Percentiles rank a stretch among this genome's conserved stretches.
These are phyloP conservation scores for Aspergillus pseudoglaucus DNA, from an alignment of 2,329 filamentous ascomycete species.

Conservation along the genomic window DNA sequence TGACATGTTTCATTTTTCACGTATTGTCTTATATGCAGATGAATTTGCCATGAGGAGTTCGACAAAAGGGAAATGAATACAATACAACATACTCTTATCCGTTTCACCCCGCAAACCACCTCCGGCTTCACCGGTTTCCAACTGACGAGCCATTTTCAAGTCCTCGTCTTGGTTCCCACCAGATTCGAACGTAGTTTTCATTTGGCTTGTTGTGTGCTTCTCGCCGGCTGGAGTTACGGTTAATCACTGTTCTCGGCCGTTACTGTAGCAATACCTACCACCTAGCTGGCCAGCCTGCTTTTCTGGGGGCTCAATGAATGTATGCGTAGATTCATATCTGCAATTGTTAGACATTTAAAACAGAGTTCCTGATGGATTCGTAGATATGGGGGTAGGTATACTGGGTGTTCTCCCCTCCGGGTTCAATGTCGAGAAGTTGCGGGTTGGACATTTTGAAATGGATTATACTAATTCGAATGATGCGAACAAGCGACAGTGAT, in stretches of 20 bases:
- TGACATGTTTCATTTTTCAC: conserved; percentile 11
- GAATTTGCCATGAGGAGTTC: conserved; percentile 23
- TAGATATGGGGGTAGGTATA: conserved; percentile 24
- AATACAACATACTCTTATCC: conserved; percentile 33
- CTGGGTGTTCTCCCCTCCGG: conserved; percentile 56
- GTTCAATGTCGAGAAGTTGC: conserved; percentile 53
- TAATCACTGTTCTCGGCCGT: neutral
- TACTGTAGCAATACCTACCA: conserved; percentile 31
- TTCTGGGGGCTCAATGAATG: conserved; percentile 42
- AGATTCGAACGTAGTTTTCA: conserved; percentile 17
- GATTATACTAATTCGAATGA: neutral
- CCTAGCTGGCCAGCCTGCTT: conserved; percentile 55
- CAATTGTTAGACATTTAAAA: neutral
- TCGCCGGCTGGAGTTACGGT: conserved; percentile 12
- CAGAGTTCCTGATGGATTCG: neutral
- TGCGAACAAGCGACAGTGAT: no score
- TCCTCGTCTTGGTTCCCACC: conserved; percentile 47
- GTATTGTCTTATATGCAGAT: conserved; percentile 11
- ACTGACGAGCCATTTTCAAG: conserved; percentile 47
- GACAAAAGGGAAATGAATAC: conserved; percentile 16
- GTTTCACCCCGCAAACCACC: conserved; percentile 31
- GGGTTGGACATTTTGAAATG: conserved; percentile 39
- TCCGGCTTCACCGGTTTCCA: conserved; percentile 51
- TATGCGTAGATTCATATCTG: conserved; percentile 54
- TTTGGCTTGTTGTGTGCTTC: conserved; percentile 30